Evolutionary conservation across 1,284 basidiomycete genomes (phyloP), one percentile per base, ranked within the genome.

Genomic region (Fereydounia khargensis): DNA sequence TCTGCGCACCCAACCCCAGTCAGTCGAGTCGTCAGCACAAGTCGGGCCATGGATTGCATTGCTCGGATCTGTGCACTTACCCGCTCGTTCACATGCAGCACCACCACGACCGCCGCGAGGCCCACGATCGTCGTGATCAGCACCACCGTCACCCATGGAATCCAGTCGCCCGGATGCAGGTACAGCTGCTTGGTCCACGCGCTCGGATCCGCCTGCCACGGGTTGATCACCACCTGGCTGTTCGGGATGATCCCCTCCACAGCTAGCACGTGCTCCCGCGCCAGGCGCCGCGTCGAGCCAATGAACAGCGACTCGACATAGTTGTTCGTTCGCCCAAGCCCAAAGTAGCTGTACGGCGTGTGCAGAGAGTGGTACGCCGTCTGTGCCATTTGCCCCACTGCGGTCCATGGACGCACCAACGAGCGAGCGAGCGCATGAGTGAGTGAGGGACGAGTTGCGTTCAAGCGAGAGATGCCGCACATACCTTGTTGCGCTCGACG

Each of bases 231-330:
- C 7, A 99, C 84, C 68, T 94, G 91, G 4, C 90, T 94, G 76
- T 99, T 98, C 1, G 95, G 95, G 34, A 99, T 91, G 14, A 99
- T 86, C 21, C 92, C 91, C 73, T 98, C 95, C 80, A 98, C 86
- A 65, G 87, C 86, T 73, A 94, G 88, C 60, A 80, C 87, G 70
- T 95, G 88, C 35, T 84, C 75, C 4, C 81, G 78, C 58, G 88
- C 84, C n/a, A n/a, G n/a, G 20, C 68, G 40, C n/a, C 65, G 47
- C 22, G 72, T 70, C 31, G 59, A 64, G 17, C 65, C 74, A 35
- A 73, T 65, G 35, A 61, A 69, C 42, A 79, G 66, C 34, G 77
- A 76, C 67, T 99, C 95, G 69, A 99, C 90, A 78, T 99, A 99
- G 77, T 99, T 99, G 79, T 99, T 99, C n/a, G 94, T 98, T 33